Conservation (phyloP, 768 basidiomycete species). For the Phylloporus sp. region DNA sequence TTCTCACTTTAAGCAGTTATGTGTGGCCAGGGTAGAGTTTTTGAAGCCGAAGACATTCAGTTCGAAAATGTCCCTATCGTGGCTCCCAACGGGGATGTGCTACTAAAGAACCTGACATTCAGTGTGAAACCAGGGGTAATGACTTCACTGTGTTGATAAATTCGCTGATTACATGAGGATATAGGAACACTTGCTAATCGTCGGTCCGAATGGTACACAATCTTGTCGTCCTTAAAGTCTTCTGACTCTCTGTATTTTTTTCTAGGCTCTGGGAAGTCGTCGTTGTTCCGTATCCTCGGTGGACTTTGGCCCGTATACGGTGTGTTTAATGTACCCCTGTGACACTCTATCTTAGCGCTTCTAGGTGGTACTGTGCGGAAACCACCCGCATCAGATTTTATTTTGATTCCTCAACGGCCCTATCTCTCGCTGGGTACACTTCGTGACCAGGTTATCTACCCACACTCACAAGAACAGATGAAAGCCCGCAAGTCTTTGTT, state of each 20-base stretch:
- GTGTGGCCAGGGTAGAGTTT: slow-evolving; percentile 69
- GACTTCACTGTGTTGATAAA: background rate
- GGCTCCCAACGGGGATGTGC: slow-evolving; percentile 92
- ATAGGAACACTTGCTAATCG: slow-evolving; percentile 87
- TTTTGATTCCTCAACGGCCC: slow-evolving; percentile 93
- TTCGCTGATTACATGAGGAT: background rate
- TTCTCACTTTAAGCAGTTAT: slow-evolving; percentile 52
- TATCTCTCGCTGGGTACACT: slow-evolving; percentile 93
- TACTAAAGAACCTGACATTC: slow-evolving; percentile 83
- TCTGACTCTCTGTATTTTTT: background rate
- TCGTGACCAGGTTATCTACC: slow-evolving; percentile 95
- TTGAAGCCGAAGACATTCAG: slow-evolving; percentile 84
- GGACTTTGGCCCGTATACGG: slow-evolving; percentile 88
- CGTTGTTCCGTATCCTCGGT: slow-evolving; percentile 92
- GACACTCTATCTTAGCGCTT: slow-evolving; percentile 11
- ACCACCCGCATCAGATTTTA: slow-evolving; percentile 84
- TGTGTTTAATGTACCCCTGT: background rate
- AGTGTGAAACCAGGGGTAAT: slow-evolving; percentile 80
- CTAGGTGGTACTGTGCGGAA: slow-evolving; percentile 77
- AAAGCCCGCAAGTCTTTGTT: slow-evolving; percentile 50
- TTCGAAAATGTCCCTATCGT: slow-evolving; percentile 95
- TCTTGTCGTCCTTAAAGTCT: background rate
- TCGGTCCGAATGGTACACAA: slow-evolving; percentile 82
- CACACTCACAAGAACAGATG: slow-evolving; percentile 82
- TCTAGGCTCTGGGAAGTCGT: slow-evolving; percentile 81